Evolutionary conservation across 1,139 yeast species (phyloP), one percentile per base, ranked within the genome.

Genomic region (Pichia sp.): DNA sequence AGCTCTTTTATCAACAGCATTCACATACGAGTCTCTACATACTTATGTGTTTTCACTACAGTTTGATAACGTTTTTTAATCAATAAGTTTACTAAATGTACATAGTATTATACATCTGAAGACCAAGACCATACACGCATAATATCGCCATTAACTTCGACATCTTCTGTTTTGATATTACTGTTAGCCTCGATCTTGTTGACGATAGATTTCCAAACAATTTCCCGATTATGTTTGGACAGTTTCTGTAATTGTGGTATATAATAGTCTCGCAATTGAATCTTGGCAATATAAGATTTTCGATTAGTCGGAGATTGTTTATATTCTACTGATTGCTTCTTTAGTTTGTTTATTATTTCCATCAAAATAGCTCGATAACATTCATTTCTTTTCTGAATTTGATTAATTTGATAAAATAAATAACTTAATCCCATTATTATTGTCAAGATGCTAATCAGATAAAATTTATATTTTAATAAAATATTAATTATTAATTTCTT

Each of bases 121-220:
- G 82, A 71, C 96, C 96, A 89, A 59, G 87, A 87, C 95, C 96
- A 87, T 30, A 87, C 87, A 57, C 81, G 79, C 78, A 84, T 78
- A 50, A 87, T 83, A 55, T 87, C 96, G 5, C 97, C 97, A 55
- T 82, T 86, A 36, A 80, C 70, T 59, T 89, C 96, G 50, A 78
- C 64, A 50, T 81, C 75, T 41, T 78, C 71, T 38, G 71, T 68
- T 37, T 78, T 70, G 28, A 87, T 76, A 54, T 82, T 82, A 30
- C 82, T 66, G 56, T 87, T 84, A 43, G 67, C 64, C 56, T 89
- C 96, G 10, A 92, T 75, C 40, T 68, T 70, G 34, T 65, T 64
- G 41, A 73, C 70, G 2, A 89, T 82, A n/a, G 63, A 58, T 7
- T 64, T 63, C 97, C 97, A 89, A 26, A 84, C 57, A 36, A 66